Base-by-base conservation (phyloP, 306 rosid species). In the Cyclanthera cordifolia region DNA sequence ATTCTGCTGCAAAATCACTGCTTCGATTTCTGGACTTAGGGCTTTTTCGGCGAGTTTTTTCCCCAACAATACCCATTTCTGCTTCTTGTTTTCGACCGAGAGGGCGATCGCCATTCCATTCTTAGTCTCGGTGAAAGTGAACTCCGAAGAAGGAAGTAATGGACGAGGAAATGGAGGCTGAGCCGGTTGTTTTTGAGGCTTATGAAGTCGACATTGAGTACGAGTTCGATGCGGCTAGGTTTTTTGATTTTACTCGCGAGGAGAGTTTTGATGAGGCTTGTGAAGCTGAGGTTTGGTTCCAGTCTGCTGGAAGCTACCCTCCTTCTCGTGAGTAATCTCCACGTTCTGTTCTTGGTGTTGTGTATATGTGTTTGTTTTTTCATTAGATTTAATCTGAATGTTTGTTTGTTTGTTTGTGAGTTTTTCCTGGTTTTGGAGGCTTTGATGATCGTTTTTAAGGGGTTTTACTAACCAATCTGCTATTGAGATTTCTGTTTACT, bases 261-360 rank as follows among this genome's bases (percentile, higher is more conserved):
- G 89, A 85, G 73, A 82, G 69, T 57, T 71, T 19, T n/a, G 78
- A 53, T 24, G 89, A 85, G 80, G 84, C 84, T 53, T 13, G 49
- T n/a, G 65, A 57, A n/a, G 78, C 84, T 10, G 89, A 85, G 78
- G 70, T 77, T 48, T 85, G 89, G 89, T 85, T 85, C 71, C 72
- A 75, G 41, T 77, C 82, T 25, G 86, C 89, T 8, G 70, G 16
- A 66, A 78, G 75, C 69, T 82, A 82, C 47, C 84, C 86, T 34
- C 89, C 89, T 25, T 85, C 89, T 49, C 86, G 89, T 85, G 76
- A 81, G 88, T 78, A 0, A 49, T 73, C 41, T 52, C 8, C 4
- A 7, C 32, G 58, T 60, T 14, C 1, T 21, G n/a, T 41, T 34
- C 14, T 17, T 34, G 4, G 37, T 12, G 55, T 51, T 19, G 28